Base-by-base conservation (phyloP, 2,329 filamentous ascomycete genomes). In the Magnaporthiopsis incrustans region DNA sequence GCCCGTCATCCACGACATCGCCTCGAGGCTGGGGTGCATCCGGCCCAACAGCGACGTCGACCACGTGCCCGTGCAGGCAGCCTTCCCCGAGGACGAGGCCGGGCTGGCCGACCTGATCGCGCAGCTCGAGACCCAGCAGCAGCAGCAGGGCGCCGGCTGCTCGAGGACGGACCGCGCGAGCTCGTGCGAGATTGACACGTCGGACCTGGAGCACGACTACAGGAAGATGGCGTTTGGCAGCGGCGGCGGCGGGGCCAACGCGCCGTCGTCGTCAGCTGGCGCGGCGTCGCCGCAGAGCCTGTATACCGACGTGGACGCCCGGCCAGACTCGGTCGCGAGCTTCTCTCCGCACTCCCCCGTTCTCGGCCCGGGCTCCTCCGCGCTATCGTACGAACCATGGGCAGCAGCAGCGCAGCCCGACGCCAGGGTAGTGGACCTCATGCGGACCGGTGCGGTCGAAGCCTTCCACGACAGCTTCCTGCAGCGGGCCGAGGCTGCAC, bases 1-100 rank as follows among this genome's bases (percentile, higher is more conserved):
- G 69, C 85, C 85, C 3, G 81, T 88, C 32, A 85, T 88, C 63
- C 85, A 88, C 75, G 83, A 87, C 71, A 88, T 88, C 65, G 85
- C 85, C 44, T 81, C 82, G 67, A 86, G 82, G 73, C 82, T 88
- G 33, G 85, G 85, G 60, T 87, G 85, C 76, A 85, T 88, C 69
- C 81, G 85, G 64, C 83, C 83, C 25, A 85, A 86, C 69, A 82
- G 80, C 70, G 85, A 88, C 69, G 79, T 84, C 72, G 79, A 87
- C 72, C 44, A 53, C 44, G 76, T 85, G 61, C 83, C 83, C 26
- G 79, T 82, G 27, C 81, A 84, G 67, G 80, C 81, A 2, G 78
- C 85, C 32, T 87, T 88, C 71, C 85, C 85, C 63, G 85, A 88
- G 71, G 82, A 85, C 69, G 83, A 85, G 70, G 78, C 81, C 15